Conservation (phyloP, 106 monocot species). For the Gastrodia elata region DNA sequence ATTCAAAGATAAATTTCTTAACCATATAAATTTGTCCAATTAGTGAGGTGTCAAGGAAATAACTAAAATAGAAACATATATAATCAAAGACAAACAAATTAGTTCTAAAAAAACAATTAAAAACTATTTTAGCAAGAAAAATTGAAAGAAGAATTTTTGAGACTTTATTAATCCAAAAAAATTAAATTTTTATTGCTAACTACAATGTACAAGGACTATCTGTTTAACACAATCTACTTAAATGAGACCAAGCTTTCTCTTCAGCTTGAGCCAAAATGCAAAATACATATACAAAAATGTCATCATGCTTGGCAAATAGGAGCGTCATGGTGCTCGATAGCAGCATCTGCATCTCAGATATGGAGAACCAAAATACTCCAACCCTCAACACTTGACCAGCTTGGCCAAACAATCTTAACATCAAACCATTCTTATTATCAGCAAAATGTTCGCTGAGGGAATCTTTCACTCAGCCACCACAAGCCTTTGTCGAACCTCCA, state of each 20-base stretch:
- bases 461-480: not conserved
- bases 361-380: not conserved
- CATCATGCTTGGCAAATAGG: conserved; percentile 1
- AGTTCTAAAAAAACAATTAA: no score
- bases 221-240: not conserved
- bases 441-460: no score
- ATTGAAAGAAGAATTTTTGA: no score
- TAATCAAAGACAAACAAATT: no score
- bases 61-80: no score
- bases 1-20: no score
- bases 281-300: not conserved
- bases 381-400: not conserved
- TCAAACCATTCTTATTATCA: not conserved
- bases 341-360: not conserved
- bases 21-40: no score
- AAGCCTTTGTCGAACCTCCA: not conserved
- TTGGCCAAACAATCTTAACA: not conserved
- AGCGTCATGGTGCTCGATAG: not conserved
- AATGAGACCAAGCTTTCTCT: not conserved
- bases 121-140: no score
- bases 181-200: no score
- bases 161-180: no score
- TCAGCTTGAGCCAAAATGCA: not conserved
- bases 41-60: no score
- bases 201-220: not conserved